phyloP scores from a whole-genome alignment of 805 yeast species.

The Monosporozyma aquatica region DNA sequence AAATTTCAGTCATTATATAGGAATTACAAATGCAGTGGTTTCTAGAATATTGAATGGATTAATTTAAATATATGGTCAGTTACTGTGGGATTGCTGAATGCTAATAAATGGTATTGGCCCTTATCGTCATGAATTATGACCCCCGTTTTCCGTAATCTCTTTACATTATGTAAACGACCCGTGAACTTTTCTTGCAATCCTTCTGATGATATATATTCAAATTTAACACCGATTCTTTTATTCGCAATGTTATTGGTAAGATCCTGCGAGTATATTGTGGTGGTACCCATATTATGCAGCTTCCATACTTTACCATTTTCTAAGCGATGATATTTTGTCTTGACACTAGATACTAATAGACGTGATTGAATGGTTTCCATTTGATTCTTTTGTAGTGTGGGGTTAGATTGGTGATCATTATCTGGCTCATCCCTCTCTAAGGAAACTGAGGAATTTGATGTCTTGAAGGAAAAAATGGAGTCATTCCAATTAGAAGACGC shows the following conservation, averaged over 20 bases:
- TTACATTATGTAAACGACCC: constrained; percentile 12
- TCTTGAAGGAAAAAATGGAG: constrained; percentile 1
- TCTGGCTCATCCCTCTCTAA: background rate
- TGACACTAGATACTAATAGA: constrained; percentile 18
- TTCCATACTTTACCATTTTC: constrained; percentile 18
- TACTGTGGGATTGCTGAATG: constrained; percentile 18
- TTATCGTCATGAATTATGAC: constrained; percentile 12
- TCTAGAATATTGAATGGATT: constrained; percentile 6
- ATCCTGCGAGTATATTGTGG: constrained; percentile 19
- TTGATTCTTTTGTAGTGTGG: no score
- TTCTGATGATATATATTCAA: constrained; percentile 7
- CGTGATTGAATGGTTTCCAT: background rate
- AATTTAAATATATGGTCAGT: constrained; percentile 21
- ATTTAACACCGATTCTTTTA: constrained; percentile 11
- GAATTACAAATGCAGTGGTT: no score
- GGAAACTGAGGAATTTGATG: constrained; percentile 6
- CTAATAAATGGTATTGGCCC: constrained; percentile 16
- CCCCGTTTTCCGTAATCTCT: constrained; percentile 26
- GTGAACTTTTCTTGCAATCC: constrained; percentile 3
- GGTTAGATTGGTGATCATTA: no score
- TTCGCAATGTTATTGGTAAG: constrained; percentile 6
- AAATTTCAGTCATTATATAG: no score
- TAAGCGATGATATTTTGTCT: constrained; percentile 17
- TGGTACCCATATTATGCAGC: constrained; percentile 10
- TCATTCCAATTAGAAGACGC: constrained; percentile 17